Evolutionary conservation across 169 alveolate species (phyloP), one percentile per base, ranked within the genome.

Genomic region (Cytauxzoon felis): DNA sequence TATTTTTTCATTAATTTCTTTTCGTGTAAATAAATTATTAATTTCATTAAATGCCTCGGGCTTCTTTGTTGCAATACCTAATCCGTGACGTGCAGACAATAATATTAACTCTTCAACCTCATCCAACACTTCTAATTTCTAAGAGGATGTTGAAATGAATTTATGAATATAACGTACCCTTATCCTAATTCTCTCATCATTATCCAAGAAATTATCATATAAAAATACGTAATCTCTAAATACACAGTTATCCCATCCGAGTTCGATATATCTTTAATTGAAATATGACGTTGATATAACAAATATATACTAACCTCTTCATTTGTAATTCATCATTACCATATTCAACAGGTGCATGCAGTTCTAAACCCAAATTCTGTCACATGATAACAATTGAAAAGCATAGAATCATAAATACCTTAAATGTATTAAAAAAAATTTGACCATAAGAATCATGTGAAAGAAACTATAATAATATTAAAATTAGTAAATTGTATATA

Each of bases 101-200:
- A 75, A 27, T 32, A 26, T 65, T 16, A 63, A 42, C 30, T 64
- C 81, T 34, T 76, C 86, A 4, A 76, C 42, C 52, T 66, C 86
- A 33, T 65, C 69, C 5, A 76, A 65, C 29, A 48, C 33, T 38
- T 76, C 78, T 5, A 76, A 66, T 5, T 45, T 51, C 78, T 73
- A 19, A 5, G 21, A 24, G 24, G 16, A 24, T 13, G n/a, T 43
- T 21, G 24, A 3, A 21, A 43, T 3, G 21, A 43, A 43, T 16
- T 26, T 23, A 0, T 16, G 8, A 1, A 16, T 2, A 26, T 5
- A n/a, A 29, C 30, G 19, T 71, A 71, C 82, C 45, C 24, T 58
- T 0, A 71, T 50, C 29, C 82, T 40, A 9, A 21, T 40, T 41
- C 62, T 71, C 32, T 71, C 82, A 5, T 71, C 59, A 5, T 58